Conservation (phyloP, 495 filamentous ascomycete genomes). For the Penicillium lividum region DNA sequence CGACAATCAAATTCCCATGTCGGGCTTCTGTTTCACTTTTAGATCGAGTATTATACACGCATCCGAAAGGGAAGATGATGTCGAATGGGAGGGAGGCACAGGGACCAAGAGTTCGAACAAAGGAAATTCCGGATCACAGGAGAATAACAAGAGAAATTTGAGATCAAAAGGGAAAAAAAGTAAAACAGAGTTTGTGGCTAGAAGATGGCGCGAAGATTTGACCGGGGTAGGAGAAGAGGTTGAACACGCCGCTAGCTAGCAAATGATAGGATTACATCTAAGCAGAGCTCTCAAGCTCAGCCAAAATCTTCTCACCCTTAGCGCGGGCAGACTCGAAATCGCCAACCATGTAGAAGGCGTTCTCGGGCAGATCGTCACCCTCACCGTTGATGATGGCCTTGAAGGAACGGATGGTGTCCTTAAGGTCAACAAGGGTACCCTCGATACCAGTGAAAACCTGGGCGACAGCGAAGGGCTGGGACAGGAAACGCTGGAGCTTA, state of each 20-base stretch:
- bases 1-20: constrained; percentile 36
- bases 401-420: constrained; percentile 97
- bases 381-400: constrained; percentile 96
- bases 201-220: constrained; percentile 20
- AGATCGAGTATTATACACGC: constrained; percentile 52
- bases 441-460: constrained; percentile 99
- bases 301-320: constrained; percentile 99
- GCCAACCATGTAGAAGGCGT: constrained; percentile 98
- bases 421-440: constrained; percentile 93
- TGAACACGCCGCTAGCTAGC: constrained; percentile 32
- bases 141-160: constrained; percentile 23
- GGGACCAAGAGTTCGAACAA: constrained; percentile 36
- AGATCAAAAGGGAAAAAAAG: constrained; percentile 15
- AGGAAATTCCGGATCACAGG: constrained; percentile 33
- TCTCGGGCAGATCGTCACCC: constrained; percentile 92
- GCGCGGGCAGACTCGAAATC: constrained; percentile 87
- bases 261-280: constrained; percentile 56
- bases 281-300: constrained; percentile 76
- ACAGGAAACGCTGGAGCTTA: constrained; percentile 99
- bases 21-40: constrained; percentile 32
- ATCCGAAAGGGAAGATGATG: constrained; percentile 37
- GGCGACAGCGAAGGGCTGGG: constrained; percentile 98
- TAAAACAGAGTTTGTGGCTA: constrained; percentile 32
- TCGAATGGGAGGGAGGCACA: constrained; percentile 26
- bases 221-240: constrained; percentile 9